phyloP scores from a whole-genome alignment of 495 filamentous ascomycete species.

The Penicillium silybi region DNA sequence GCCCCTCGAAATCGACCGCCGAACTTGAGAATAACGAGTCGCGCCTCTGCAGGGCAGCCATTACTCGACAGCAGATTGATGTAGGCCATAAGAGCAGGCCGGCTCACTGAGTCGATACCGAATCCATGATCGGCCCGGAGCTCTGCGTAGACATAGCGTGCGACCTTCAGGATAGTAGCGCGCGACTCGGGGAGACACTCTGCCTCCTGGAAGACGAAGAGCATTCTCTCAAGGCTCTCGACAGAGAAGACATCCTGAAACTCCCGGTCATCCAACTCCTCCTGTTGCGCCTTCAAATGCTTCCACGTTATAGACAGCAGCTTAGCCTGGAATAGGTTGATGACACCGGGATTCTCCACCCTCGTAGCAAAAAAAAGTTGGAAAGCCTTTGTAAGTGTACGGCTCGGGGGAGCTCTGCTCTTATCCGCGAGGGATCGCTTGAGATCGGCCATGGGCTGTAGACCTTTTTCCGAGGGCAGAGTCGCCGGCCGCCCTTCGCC shows the following conservation, averaged over 20 bases:
- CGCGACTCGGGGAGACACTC: constrained; percentile 34
- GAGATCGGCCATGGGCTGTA: constrained; percentile 44
- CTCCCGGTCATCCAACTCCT: constrained; percentile 32
- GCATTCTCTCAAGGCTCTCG: constrained; percentile 47
- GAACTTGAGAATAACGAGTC: constrained; percentile 44
- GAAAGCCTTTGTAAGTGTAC: constrained; percentile 61
- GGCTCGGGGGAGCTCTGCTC: constrained; percentile 51
- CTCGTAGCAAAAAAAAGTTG: constrained; percentile 59
- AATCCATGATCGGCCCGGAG: constrained; percentile 41
- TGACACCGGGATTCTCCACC: constrained; percentile 35
- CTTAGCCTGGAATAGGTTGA: constrained; percentile 64
- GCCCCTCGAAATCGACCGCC: constrained; percentile 29
- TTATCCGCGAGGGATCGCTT: constrained; percentile 31
- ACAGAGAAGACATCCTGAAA: constrained; percentile 42
- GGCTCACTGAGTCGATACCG: constrained; percentile 31
- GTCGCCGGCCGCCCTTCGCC: constrained; percentile 22
- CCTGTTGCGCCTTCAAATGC: constrained; percentile 46
- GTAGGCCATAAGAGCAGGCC: constrained; percentile 45
- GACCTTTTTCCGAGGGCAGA: constrained; percentile 37
- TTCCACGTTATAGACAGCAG: constrained; percentile 54
- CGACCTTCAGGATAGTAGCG: constrained; percentile 44
- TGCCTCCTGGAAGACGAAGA: constrained; percentile 36
- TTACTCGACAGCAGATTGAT: constrained; percentile 55
- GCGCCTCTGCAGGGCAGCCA: constrained; percentile 57
- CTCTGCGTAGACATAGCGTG: constrained; percentile 53